Conservation (phyloP, 306 rosid species). For the Vigna reflexopilosa region DNA sequence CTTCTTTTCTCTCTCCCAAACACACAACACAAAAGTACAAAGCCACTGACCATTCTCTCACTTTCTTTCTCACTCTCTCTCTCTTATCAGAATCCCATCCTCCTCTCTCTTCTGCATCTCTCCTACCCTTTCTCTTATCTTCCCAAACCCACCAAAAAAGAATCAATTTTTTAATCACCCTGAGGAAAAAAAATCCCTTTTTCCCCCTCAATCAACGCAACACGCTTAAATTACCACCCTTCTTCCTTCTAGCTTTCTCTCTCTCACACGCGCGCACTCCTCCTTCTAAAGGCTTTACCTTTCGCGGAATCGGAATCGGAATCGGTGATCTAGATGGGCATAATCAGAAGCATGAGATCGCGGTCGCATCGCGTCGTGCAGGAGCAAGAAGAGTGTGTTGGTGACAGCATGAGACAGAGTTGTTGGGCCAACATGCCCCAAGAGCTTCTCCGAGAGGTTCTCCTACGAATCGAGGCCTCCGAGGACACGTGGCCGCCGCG, state of each 20-base stretch:
- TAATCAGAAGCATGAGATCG: slow-evolving; percentile 72
- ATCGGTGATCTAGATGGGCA: slow-evolving; percentile 47
- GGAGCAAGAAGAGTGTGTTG: slow-evolving; percentile 39
- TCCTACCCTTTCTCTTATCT: background rate
- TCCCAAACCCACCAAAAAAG: slow-evolving; percentile 17
- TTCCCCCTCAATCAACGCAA: slow-evolving; percentile 40
- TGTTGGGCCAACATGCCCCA: slow-evolving; percentile 95
- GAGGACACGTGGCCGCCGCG: slow-evolving; percentile 89
- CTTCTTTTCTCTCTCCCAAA: background rate
- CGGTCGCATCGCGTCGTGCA: slow-evolving; percentile 75
- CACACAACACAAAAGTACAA: background rate
- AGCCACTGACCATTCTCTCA: background rate
- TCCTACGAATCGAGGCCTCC: slow-evolving; percentile 73
- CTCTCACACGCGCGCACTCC: background rate
- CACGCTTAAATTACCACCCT: slow-evolving; percentile 19
- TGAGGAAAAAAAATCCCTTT: background rate
- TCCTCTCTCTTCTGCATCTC: slow-evolving; percentile 19
- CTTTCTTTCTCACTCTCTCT: background rate
- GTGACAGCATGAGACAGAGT: slow-evolving; percentile 68
- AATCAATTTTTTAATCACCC: slow-evolving; percentile 1
- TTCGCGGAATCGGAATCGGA: background rate
- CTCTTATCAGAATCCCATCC: slow-evolving; percentile 13
- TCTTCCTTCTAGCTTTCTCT: background rate
- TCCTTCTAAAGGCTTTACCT: background rate
- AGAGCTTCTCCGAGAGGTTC: slow-evolving; percentile 90